These are phyloP conservation scores for Beauveria varroae DNA, from an alignment of 2,329 filamentous ascomycete genomes.

Conservation along the genomic window DNA sequence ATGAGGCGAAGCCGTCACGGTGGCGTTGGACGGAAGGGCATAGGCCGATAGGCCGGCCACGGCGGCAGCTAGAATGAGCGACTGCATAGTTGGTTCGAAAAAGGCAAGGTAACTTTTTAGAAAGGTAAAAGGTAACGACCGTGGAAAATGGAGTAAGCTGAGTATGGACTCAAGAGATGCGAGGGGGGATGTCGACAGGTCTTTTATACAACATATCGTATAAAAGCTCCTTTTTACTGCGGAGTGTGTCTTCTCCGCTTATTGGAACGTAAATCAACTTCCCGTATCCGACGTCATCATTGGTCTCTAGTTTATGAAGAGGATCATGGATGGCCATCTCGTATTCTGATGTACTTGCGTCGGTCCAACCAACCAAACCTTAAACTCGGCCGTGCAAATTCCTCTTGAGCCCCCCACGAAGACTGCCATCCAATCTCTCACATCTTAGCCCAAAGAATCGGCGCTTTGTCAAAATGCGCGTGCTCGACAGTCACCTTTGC, in stretches of 20 bases:
- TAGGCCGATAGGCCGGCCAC: neutral
- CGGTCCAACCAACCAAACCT: neutral
- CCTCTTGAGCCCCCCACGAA: neutral
- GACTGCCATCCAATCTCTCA: neutral
- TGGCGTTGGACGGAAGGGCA: neutral
- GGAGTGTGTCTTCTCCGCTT: neutral
- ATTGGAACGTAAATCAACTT: neutral
- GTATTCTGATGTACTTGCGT: neutral
- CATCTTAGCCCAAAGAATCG: neutral
- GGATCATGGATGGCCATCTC: neutral
- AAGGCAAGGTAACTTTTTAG: neutral
- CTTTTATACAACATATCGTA: neutral
- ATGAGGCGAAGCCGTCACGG: neutral
- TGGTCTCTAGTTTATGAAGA: neutral
- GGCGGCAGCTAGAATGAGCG: neutral
- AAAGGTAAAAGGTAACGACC: neutral
- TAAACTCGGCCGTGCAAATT: neutral
- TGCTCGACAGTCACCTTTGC: neutral
- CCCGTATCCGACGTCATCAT: neutral
- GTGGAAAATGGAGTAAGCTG: neutral
- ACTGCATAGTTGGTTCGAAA: neutral
- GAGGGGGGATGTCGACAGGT: neutral
- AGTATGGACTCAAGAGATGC: neutral
- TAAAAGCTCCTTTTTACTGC: neutral
- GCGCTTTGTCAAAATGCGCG: neutral